Percentiles rank a stretch among this genome's conserved stretches.
phyloP scores from a whole-genome alignment of 345 rosid species.

The Geranium rotundifolium region DNA sequence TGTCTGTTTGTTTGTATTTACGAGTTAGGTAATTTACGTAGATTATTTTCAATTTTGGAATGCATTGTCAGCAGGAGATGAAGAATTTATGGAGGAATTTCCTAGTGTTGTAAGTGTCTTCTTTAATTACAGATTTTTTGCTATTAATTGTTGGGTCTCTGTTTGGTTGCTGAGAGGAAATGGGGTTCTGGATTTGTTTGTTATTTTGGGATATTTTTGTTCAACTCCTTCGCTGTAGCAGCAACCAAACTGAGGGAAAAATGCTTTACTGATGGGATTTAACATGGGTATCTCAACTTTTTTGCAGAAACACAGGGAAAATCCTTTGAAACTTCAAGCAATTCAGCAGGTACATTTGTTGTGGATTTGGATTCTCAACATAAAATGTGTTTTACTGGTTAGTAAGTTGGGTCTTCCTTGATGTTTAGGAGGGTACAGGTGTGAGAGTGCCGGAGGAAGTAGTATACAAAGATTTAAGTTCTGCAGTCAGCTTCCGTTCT shows the following conservation, averaged over 20 bases:
- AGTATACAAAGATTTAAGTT: conserved; percentile 41
- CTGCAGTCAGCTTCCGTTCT: conserved; percentile 24
- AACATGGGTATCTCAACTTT: conserved; percentile 7
- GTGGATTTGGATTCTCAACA: neutral
- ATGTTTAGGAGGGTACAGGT: conserved; percentile 45
- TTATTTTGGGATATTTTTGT: neutral
- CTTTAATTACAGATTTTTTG: neutral
- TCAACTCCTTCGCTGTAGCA: neutral
- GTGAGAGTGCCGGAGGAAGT: conserved; percentile 59
- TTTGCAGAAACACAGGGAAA: conserved; percentile 50
- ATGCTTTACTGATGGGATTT: neutral
- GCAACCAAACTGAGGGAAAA: neutral
- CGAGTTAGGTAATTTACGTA: conserved; percentile 36
- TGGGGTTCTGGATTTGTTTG: neutral
- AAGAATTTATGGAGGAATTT: neutral
- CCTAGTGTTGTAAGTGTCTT: neutral
- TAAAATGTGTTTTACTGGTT: conserved; percentile 2
- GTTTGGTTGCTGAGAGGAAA: neutral
- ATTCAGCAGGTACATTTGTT: conserved; percentile 40
- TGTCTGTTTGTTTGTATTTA: conserved; percentile 14
- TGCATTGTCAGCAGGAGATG: neutral
- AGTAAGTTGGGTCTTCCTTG: conserved; percentile 6
- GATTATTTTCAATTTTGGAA: conserved; percentile 5
- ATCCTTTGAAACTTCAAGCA: conserved; percentile 37
- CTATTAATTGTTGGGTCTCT: too few relatives aligned